Evolutionary conservation across 169 alveolate genomes (phyloP), one percentile per base, ranked within the genome.

Genomic region (Eimeria tenella): DNA sequence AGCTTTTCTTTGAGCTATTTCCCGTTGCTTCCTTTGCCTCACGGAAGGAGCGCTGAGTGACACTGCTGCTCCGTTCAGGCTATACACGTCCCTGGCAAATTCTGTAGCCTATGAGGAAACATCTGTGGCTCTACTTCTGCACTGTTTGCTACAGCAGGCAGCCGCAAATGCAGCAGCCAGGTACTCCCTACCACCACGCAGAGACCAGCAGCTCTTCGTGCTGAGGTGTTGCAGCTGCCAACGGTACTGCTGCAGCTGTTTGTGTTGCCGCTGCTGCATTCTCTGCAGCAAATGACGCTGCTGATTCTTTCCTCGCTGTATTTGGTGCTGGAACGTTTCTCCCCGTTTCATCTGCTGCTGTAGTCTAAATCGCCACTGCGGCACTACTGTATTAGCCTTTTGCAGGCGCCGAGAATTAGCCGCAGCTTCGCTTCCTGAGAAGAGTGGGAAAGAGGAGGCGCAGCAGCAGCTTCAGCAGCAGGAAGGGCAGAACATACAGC

Each of bases 161-260:
- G 86, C 86, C 31, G 62, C 86, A 50, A 63, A 77, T 11, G 86
- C 86, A 77, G 86, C 68, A 5, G 68, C 63, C 4, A 77, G 65
- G 86, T 77, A 53, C 17, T 62, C 13, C 62, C 5, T 73, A 7
- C 25, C 56, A 9, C 83, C 52, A 15, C 17, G 70, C 70, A 60
- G 70, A 9, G 70, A 0, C 70, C n/a, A 3, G 50, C 31, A 21
- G 79, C 79, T 71, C 15, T 50, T n/a, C 15, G n/a, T 63, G 11
- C 49, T 49, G 65, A 11, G 86, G 13, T 31, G 65, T 42, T 5
- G 86, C 86, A 11, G 65, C 65, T 11, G 68, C 65, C 68, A 17
- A 13, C 68, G 68, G 68, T 17, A 58, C 86, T 17, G 23, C 63
- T 50, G 68, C 65, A 5, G 62, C 60, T 77, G 68, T 68, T 77